These are phyloP conservation scores for Boletus reticulatus DNA, from an alignment of 768 basidiomycete genomes.

Conservation along the genomic window DNA sequence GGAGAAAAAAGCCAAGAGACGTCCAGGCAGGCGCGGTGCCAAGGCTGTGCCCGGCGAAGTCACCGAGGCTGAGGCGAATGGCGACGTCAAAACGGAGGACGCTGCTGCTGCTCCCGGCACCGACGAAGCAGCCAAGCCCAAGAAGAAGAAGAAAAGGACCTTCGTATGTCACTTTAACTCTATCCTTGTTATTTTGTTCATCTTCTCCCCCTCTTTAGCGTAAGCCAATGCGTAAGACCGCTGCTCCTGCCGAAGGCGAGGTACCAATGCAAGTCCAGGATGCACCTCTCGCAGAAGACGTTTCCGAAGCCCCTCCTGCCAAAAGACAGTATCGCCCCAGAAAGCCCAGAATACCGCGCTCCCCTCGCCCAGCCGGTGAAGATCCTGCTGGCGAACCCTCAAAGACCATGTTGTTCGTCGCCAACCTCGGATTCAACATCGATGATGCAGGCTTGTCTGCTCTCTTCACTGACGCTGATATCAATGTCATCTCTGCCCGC, in stretches of 20 bases:
- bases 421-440: constrained; percentile 95
- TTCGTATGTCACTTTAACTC: constrained; percentile 36
- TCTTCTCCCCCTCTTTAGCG: constrained; percentile 41
- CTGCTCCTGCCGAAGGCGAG: constrained; percentile 36
- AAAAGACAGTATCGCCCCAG: constrained; percentile 49
- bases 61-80: constrained; percentile 86
- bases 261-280: constrained; percentile 27
- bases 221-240: constrained; percentile 44
- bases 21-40: constrained; percentile 80
- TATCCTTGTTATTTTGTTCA: not conserved
- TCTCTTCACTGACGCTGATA: constrained; percentile 85
- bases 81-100: constrained; percentile 63
- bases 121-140: constrained; percentile 61
- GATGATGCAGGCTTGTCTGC: constrained; percentile 78
- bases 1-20: constrained; percentile 76
- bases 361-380: constrained; percentile 71
- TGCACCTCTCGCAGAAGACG: constrained; percentile 36
- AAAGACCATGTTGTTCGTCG: constrained; percentile 89
- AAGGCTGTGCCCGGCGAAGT: constrained; percentile 88
- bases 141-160: constrained; percentile 80
- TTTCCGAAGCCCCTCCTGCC: constrained; percentile 35
- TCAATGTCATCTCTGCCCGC: constrained; percentile 80
- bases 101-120: constrained; percentile 46
- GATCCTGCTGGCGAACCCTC: constrained; percentile 87
- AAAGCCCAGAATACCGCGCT: constrained; percentile 56